Evolutionary conservation across 768 basidiomycete species (phyloP).

Genomic region (Auricularia heimuer): DNA sequence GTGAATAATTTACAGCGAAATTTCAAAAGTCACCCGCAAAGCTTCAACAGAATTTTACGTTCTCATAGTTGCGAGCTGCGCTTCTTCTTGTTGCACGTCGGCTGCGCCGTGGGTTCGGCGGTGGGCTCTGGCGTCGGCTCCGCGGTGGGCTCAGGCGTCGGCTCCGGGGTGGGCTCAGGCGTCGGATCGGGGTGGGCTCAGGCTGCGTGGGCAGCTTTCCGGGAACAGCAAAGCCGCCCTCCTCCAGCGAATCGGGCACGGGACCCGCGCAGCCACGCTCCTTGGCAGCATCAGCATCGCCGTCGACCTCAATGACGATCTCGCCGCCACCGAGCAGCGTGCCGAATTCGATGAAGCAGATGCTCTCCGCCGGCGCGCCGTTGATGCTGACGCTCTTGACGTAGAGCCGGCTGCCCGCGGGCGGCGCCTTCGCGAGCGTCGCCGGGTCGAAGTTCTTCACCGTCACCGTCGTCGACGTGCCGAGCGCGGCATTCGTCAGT

Average conservation of each 20-base stretch:
- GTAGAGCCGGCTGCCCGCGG: conserved; percentile 30
- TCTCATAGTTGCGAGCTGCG: too few species aligned
- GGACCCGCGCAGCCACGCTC: conserved; percentile 25
- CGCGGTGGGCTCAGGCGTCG: too few species aligned
- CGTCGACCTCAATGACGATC: conserved; percentile 35
- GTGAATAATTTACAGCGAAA: too few species aligned
- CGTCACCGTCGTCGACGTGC: conserved; percentile 31
- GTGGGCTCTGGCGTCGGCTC: too few species aligned
- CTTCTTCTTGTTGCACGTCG: too few species aligned
- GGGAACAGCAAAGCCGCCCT: conserved; percentile 27
- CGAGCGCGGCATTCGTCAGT: conserved; percentile 29
- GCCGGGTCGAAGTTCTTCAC: conserved; percentile 33
- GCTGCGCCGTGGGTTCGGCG: too few species aligned
- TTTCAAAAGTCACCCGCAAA: too few species aligned
- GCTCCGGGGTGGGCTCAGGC: too few species aligned
- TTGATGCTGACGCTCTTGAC: conserved; percentile 37
- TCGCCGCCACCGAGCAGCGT: conserved; percentile 35
- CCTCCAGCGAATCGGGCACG: conserved; percentile 31
- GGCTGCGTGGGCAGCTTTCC: not conserved
- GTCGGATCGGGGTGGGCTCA: too few species aligned
- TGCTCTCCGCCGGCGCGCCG: conserved; percentile 24
- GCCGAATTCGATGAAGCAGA: conserved; percentile 38
- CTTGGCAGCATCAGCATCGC: conserved; percentile 26
- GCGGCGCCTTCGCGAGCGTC: conserved; percentile 28
- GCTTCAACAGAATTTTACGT: too few species aligned